Evolutionary conservation across 148 eudicot species (phyloP).

Genomic region (Silene latifolia): DNA sequence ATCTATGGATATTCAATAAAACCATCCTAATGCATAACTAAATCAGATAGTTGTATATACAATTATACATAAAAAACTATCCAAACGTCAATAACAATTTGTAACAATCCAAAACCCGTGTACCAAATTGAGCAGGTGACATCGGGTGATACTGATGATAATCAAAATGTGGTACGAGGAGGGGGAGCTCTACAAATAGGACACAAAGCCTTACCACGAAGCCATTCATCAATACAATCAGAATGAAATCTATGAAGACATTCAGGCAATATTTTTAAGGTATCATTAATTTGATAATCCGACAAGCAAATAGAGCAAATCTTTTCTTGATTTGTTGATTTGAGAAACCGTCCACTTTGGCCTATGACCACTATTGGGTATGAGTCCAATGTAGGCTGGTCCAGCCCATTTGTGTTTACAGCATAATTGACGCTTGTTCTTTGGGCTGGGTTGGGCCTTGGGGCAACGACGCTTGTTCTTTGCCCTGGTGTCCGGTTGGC

Average conservation of each 20-base stretch:
- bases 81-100: no score
- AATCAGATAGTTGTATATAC: no score
- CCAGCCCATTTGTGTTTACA: neutral
- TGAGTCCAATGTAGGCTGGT: conserved; percentile 4
- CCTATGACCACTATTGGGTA: conserved; percentile 13
- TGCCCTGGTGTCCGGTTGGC: no score
- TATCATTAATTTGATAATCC: conserved; percentile 7
- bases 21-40: no score
- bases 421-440: neutral
- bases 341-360: conserved; percentile 4
- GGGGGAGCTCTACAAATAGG: conserved; percentile 12
- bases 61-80: no score
- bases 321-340: neutral
- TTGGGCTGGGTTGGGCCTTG: neutral
- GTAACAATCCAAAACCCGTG: no score
- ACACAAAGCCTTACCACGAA: neutral
- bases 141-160: no score
- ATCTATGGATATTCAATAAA: no score
- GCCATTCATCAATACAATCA: conserved; percentile 19
- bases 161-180: neutral
- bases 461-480: neutral
- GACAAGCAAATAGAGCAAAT: conserved; percentile 15
- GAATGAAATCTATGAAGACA: conserved; percentile 17
- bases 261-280: conserved; percentile 11
- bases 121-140: no score